Percentiles rank a stretch among this genome's conserved stretches.
Evolutionary conservation across 1,284 basidiomycete species (phyloP).

Genomic region (Apiotrichum porosum): DNA sequence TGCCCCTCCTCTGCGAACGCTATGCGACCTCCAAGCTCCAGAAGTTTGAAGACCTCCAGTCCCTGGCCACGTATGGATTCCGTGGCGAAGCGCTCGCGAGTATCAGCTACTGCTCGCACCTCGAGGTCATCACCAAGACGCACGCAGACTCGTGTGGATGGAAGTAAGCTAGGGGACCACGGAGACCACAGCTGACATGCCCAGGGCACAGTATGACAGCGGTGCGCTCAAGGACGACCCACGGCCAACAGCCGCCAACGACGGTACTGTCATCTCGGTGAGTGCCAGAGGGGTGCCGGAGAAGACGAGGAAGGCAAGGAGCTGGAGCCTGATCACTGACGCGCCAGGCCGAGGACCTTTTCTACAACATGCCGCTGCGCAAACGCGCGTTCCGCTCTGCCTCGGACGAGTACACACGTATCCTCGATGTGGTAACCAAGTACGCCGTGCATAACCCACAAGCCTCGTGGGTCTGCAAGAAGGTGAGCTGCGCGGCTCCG

Average conservation of each 20-base stretch:
- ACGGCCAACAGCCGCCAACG: conserved; percentile 85
- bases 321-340: background rate
- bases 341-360: conserved; percentile 81
- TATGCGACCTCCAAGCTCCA: conserved; percentile 94
- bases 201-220: conserved; percentile 73
- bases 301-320: background rate
- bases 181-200: background rate
- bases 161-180: conserved; percentile 59
- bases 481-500: conserved; percentile 55
- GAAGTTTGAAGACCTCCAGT: conserved; percentile 77
- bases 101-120: conserved; percentile 87
- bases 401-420: conserved; percentile 88
- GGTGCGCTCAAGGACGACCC: conserved; percentile 70
- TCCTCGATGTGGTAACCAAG: conserved; percentile 87
- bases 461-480: conserved; percentile 85
- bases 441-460: conserved; percentile 90
- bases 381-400: conserved; percentile 76
- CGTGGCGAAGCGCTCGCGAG: conserved; percentile 95
- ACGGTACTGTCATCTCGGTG: conserved; percentile 86
- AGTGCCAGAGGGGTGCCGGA: conserved; percentile 21
- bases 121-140: conserved; percentile 86
- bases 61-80: conserved; percentile 91
- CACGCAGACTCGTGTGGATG: conserved; percentile 74
- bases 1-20: conserved; percentile 86
- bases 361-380: conserved; percentile 89